phyloP scores from a whole-genome alignment of 306 rosid genomes.

The Cucurbita argyrosperma region DNA sequence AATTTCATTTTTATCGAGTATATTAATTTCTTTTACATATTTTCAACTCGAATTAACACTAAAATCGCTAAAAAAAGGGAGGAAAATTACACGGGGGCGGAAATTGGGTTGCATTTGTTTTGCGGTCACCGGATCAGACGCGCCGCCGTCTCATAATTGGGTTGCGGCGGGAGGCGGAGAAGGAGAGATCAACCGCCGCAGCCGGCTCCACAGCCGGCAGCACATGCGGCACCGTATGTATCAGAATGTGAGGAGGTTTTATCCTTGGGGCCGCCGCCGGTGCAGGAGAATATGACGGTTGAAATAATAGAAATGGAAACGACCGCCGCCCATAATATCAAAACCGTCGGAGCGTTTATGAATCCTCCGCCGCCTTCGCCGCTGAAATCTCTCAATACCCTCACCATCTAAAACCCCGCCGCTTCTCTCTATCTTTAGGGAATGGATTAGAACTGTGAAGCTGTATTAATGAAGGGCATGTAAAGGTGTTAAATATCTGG shows the following conservation, averaged over 20 bases:
- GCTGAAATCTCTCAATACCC: slow-evolving; percentile 23
- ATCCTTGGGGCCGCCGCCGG: slow-evolving; percentile 42
- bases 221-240: slow-evolving; percentile 24
- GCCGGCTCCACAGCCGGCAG: slow-evolving; percentile 17
- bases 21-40: not conserved
- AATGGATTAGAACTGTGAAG: not conserved
- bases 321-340: slow-evolving; percentile 28
- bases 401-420: slow-evolving; percentile 22
- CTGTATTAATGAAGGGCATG: not conserved
- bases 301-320: slow-evolving; percentile 25
- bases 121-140: not conserved
- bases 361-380: slow-evolving; percentile 15
- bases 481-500: not conserved
- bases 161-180: not conserved
- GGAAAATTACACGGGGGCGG: not conserved
- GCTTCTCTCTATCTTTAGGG: not conserved
- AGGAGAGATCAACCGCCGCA: slow-evolving; percentile 16
- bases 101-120: not conserved
- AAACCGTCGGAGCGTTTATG: not conserved
- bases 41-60: not conserved
- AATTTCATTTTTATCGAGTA: not conserved
- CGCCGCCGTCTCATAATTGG: not conserved
- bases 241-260: slow-evolving; percentile 15
- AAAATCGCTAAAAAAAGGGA: not conserved
- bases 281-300: slow-evolving; percentile 41